Evolutionary conservation across 495 filamentous ascomycete genomes (phyloP), one percentile per base, ranked within the genome.

Genomic region (Parathielavia appendiculata): DNA sequence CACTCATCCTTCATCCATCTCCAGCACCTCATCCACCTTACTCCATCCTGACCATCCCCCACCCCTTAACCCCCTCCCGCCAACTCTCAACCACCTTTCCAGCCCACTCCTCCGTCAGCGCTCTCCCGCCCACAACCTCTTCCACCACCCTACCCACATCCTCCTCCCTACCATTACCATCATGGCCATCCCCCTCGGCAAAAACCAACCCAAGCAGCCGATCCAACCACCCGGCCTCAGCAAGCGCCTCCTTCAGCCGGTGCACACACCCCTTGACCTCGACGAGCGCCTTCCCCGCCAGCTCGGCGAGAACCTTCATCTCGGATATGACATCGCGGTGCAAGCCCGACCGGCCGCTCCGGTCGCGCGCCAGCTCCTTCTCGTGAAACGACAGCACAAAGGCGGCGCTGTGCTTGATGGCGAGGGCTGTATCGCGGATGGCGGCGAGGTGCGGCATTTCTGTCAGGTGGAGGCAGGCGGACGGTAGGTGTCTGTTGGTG

Each of bases 41-140:
- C 60, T 73, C 66, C 64, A 62, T 63, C 63, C 56, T 61, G 0
- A 71, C 65, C 57, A 63, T 60, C 32, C 64, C 63, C 72, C 75
- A 74, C n/a, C 76, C 76, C 60, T 69, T 72, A 5, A 75, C 68
- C 11, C 63, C 63, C 34, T 75, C 74, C 46, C 70, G 46, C 76
- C 75, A 78, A 50, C 74, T 75, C 51, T 75, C 73, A 49, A 73
- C 60, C 58, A 77, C 58, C 57, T 63, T 59, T 1, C 71, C 70
- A 30, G 66, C 73, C 74, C 74, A 76, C 35, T 72, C 70, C 63
- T 79, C 74, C 38, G 71, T 65, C 4, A 23, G 61, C 1, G 60
- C 51, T 51, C 67, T 58, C 6, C 66, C 63, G 10, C 59, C 60
- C 3, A 75, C 62, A 7, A 66, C 56, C 20, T 67, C 54, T 39